Percentiles rank a stretch among this genome's conserved stretches.
These are phyloP conservation scores for Naganishia sp. DNA, from an alignment of 1,284 basidiomycete species.

Conservation along the genomic window DNA sequence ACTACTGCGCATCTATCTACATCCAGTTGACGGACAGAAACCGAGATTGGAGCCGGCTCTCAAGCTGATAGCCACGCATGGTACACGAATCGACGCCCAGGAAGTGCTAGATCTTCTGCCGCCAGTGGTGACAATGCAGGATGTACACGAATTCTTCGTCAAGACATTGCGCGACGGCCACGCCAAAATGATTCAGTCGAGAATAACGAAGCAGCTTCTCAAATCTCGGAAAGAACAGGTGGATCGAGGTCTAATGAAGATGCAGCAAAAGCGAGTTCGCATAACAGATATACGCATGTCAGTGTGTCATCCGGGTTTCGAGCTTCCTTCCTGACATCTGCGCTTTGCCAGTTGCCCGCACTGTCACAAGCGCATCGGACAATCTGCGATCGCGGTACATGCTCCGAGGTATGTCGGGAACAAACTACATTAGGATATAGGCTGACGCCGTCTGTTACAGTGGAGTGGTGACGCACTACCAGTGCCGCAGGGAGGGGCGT, in stretches of 20 bases:
- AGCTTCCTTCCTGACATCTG: slow-evolving; percentile 20
- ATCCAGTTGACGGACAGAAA: slow-evolving; percentile 55
- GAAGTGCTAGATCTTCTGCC: slow-evolving; percentile 83
- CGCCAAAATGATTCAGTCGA: slow-evolving; percentile 62
- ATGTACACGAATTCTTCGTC: slow-evolving; percentile 75
- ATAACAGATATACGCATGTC: slow-evolving; percentile 89
- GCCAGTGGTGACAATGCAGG: slow-evolving; percentile 75
- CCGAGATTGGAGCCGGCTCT: slow-evolving; percentile 73
- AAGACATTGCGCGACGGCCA: slow-evolving; percentile 67
- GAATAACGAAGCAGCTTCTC: slow-evolving; percentile 67
- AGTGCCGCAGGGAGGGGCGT: slow-evolving; percentile 58
- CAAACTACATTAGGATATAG: slow-evolving; percentile 1
- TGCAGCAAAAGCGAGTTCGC: slow-evolving; percentile 81
- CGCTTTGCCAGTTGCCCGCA: slow-evolving; percentile 73
- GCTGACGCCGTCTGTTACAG: slow-evolving; percentile 55
- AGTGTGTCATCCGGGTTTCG: slow-evolving; percentile 40
- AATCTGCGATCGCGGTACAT: slow-evolving; percentile 92
- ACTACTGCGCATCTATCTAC: slow-evolving; percentile 83
- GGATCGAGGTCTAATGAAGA: slow-evolving; percentile 67
- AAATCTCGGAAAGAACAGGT: slow-evolving; percentile 73
- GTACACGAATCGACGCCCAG: slow-evolving; percentile 73
- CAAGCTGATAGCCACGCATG: slow-evolving; percentile 78
- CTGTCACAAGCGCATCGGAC: slow-evolving; percentile 91
- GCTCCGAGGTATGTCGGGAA: slow-evolving; percentile 66
- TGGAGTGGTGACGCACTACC: slow-evolving; percentile 90